These are phyloP conservation scores for Tetradesmus obliquus DNA, from an alignment of 139 green algal species.

Conservation along the genomic window DNA sequence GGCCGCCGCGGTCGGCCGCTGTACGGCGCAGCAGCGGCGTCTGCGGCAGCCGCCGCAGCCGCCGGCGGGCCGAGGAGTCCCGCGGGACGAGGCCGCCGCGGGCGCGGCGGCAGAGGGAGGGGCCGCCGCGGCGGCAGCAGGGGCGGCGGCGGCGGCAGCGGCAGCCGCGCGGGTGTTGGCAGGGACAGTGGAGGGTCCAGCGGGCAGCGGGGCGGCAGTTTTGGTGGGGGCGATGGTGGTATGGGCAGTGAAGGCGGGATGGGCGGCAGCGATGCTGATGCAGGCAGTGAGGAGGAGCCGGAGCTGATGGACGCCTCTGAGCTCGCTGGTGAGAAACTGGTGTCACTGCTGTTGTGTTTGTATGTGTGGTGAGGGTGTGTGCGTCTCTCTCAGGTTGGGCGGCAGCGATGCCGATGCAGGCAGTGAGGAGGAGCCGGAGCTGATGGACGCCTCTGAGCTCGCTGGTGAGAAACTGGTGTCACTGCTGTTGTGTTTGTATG, in stretches of 20 bases:
- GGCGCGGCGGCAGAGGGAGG: neutral
- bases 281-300: neutral
- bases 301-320: constrained; percentile 25
- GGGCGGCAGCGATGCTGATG: neutral
- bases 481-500: neutral
- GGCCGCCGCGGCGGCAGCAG: neutral
- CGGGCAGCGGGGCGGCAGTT: constrained; percentile 8
- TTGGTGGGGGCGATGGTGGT: neutral
- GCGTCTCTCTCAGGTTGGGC: neutral
- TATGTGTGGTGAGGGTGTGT: neutral
- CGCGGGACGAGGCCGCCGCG: neutral
- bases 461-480: neutral
- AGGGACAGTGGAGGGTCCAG: neutral
- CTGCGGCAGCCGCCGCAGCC: neutral
- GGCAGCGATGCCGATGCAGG: neutral
- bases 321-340: constrained; percentile 8
- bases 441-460: constrained; percentile 26
- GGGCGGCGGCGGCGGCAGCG: neutral
- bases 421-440: constrained; percentile 14
- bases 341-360: neutral
- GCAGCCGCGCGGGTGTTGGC: neutral
- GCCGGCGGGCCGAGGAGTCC: neutral
- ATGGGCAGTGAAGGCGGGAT: constrained; percentile 4
- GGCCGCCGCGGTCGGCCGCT: neutral
- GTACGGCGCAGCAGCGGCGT: neutral